These are phyloP conservation scores for Globisporangium recalcitrans DNA, from an alignment of 352 stramenopile species.

Conservation along the genomic window DNA sequence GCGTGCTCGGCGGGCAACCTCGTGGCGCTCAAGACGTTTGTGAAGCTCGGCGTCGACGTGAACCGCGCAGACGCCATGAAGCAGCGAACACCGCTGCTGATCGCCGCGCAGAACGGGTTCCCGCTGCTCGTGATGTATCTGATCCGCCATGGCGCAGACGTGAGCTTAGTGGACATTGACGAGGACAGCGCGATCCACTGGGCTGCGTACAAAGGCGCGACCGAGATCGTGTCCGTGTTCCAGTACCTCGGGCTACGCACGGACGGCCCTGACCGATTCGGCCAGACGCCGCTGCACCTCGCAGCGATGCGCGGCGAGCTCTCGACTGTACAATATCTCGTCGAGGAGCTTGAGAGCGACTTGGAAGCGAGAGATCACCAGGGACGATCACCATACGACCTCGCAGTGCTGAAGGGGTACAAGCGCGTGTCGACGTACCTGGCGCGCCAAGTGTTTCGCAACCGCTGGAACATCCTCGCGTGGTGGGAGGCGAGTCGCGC, in stretches of 20 bases:
- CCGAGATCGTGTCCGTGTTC: conserved; percentile 78
- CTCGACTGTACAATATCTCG: conserved; percentile 67
- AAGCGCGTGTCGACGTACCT: conserved; percentile 54
- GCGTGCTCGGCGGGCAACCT: conserved; percentile 74
- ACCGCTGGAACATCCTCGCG: conserved; percentile 59
- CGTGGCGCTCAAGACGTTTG: conserved; percentile 45
- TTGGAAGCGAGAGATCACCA: conserved; percentile 44
- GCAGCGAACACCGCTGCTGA: conserved; percentile 63
- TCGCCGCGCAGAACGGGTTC: conserved; percentile 74
- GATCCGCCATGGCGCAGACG: conserved; percentile 64
- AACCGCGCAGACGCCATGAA: conserved; percentile 74
- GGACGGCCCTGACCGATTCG: conserved; percentile 59
- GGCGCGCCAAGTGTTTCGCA: conserved; percentile 27
- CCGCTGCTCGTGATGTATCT: conserved; percentile 72
- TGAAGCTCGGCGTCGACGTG: conserved; percentile 62
- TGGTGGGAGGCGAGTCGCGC: conserved; percentile 54
- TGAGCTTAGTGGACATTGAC: conserved; percentile 58
- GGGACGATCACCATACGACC: conserved; percentile 47
- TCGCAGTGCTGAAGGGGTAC: conserved; percentile 58
- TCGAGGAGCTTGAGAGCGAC: conserved; percentile 73
- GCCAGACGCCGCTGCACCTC: conserved; percentile 80
- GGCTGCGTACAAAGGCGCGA: conserved; percentile 82
- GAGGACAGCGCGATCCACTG: conserved; percentile 81
- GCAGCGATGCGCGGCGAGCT: conserved; percentile 73
- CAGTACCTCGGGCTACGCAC: conserved; percentile 71